A percentile compares a stretch with the other conserved stretches of the same genome.
Evolutionary conservation across 345 rosid species (phyloP).

Genomic region (Rhizophora mangle): DNA sequence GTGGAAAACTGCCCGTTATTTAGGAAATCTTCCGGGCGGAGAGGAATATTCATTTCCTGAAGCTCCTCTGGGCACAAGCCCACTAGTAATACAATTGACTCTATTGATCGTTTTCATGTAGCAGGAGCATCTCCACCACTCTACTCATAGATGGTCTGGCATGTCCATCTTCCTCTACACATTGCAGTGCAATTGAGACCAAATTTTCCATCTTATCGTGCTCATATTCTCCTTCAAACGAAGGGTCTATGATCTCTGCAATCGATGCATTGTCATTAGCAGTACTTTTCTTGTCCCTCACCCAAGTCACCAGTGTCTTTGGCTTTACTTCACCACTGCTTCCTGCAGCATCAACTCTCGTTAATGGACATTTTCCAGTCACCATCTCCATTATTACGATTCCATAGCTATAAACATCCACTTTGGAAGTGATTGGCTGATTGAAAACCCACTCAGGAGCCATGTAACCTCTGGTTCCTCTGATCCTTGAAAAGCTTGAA

Average conservation of each 20-base stretch:
- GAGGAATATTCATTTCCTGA: no score
- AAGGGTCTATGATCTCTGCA: not conserved
- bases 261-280: not conserved
- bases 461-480: slow-evolving; percentile 14
- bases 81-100: no score
- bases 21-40: no score
- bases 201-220: not conserved
- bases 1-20: no score
- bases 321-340: slow-evolving; percentile 31
- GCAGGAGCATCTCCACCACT: slow-evolving; percentile 25
- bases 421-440: slow-evolving; percentile 26
- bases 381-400: slow-evolving; percentile 23
- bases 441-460: slow-evolving; percentile 18
- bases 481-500: slow-evolving; percentile 10
- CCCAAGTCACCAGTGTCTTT: slow-evolving; percentile 7
- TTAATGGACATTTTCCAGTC: slow-evolving; percentile 19
- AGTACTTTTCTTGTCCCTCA: not conserved
- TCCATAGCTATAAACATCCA: slow-evolving; percentile 20
- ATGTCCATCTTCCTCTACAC: slow-evolving; percentile 24
- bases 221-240: not conserved
- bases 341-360: not conserved
- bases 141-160: slow-evolving; percentile 30
- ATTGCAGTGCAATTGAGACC: not conserved
- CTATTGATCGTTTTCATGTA: no score
- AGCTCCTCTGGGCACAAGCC: no score